Evolutionary conservation across 768 basidiomycete genomes (phyloP), one percentile per base, ranked within the genome.

Genomic region (Termitomyces sp.): DNA sequence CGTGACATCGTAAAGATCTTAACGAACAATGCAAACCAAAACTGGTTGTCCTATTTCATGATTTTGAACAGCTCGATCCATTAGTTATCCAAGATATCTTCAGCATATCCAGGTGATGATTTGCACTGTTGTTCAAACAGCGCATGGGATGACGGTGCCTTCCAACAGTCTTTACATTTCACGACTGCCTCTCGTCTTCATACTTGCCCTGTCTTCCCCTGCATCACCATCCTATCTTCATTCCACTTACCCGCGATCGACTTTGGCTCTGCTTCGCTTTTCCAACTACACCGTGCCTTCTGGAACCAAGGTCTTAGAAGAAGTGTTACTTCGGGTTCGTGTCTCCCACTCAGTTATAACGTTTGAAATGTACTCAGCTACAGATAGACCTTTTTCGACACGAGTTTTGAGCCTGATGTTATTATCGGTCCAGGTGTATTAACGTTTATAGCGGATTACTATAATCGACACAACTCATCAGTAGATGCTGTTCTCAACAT

Each of bases 41-140:
- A 42, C 78, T 92, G 3, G 77, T 86, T 29, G 75, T 89, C 9
- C 67, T 92, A 12, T 67, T 92, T 25, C 88, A 91, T 59, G 86
- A 89, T 59, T 91, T 93, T 64, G 91, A 92, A 67, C 83, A 86
- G 67, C 83, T 89, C 53, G 88, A 90, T 59, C 73, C 83, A 0
- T 57, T 64, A 2, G 79, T 92, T 2, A 70, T 92, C 52, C 84
- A 87, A 66, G 89, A 92, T 66, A 67, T 91, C 17, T 83, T 91
- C 46, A 81, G 87, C 57, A 86, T 92, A 40, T 89, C 82, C 77
- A 89, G 87, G 90, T 86, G 63, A 36, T 69, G 52, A 12, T 36
- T 12, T n/a, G n/a, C 43, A 46, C 20, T 25, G 37, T 36, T 12
- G 1, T 40, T 29, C 49, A 4, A 5, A 48, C 20, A 5, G 9